Base-by-base conservation (phyloP, 352 stramenopile genomes). In the Phytophthora idaei region DNA sequence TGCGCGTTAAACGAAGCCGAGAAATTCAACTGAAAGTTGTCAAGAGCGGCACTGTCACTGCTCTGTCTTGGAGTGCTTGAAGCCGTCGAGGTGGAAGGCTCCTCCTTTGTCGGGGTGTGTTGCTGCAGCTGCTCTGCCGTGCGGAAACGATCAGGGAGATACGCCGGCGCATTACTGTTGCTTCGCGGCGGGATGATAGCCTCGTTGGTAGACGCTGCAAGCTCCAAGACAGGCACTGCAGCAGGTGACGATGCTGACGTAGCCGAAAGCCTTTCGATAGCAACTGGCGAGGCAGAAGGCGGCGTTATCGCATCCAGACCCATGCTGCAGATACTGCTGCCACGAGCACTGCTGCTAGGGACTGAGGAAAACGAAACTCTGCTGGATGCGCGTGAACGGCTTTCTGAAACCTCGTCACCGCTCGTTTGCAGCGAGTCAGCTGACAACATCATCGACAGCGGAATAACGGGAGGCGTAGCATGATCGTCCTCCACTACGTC, bases 11-110 rank as follows among this genome's bases (percentile, higher is more conserved):
- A 74, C 2, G 70, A 76, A 10, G 55, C 51, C 21, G 70, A 74
- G 28, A 74, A 76, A 49, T 76, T 56, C 28, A 74, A 49, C 31
- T 74, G 64, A 60, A 78, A 71, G n/a, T 59, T 62, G 42, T 78
- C 66, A 11, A 76, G 55, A 5, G 58, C 50, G n/a, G 44, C 31
- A 54, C 58, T 67, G 51, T 67, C 59, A 17, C 4, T 62, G 42
- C 57, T 74, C 31, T 73, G 62, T 49, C 67, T 57, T 32, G 46
- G 67, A 5, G 62, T 61, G 45, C n/a, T 72, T 5, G 45, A 48
- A 12, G 21, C 15, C 10, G 39, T 36, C n/a, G 34, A 57, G 4
- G 15, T 15, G 7, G 52, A 21, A 47, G 25, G 27, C 10, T 56
- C 39, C 25, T 52, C n/a, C 9, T 64, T 49, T 36, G 45, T 8